A percentile compares a stretch with the other conserved stretches of the same genome.
phyloP scores from a whole-genome alignment of 257 asterid genomes.

The Ocimum tenuiflorum region DNA sequence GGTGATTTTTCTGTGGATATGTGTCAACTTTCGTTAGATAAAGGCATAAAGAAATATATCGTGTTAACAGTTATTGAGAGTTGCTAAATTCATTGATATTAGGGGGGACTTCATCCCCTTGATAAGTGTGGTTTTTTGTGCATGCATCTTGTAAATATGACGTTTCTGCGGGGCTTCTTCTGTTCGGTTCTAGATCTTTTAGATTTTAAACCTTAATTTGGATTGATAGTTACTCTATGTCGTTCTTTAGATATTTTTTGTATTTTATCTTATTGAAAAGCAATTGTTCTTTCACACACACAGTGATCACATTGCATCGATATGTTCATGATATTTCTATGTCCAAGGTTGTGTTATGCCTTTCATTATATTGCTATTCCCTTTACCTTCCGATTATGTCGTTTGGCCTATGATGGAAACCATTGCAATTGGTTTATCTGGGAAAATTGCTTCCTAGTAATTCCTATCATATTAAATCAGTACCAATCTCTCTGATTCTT shows the following conservation, averaged over 20 bases:
- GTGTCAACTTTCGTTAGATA: neutral
- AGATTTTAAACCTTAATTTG: neutral
- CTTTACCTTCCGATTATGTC: neutral
- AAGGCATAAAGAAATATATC: neutral
- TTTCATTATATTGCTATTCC: neutral
- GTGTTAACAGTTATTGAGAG: neutral
- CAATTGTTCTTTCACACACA: neutral
- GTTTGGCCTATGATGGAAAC: neutral
- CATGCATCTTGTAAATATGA: neutral
- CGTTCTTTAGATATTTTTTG: neutral
- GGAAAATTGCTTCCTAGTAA: neutral
- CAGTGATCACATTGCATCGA: neutral
- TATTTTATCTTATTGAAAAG: neutral
- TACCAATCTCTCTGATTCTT: neutral
- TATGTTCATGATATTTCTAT: neutral
- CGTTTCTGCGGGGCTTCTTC: neutral
- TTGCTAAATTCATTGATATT: neutral
- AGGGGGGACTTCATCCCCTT: neutral
- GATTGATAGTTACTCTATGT: neutral
- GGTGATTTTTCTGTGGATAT: too few species aligned
- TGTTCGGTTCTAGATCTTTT: neutral
- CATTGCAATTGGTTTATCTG: neutral
- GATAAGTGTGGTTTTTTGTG: neutral
- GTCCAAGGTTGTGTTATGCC: neutral
- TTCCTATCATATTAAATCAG: neutral